phyloP scores from a whole-genome alignment of 2,329 filamentous ascomycete genomes.

The Botrytis tulipae region DNA sequence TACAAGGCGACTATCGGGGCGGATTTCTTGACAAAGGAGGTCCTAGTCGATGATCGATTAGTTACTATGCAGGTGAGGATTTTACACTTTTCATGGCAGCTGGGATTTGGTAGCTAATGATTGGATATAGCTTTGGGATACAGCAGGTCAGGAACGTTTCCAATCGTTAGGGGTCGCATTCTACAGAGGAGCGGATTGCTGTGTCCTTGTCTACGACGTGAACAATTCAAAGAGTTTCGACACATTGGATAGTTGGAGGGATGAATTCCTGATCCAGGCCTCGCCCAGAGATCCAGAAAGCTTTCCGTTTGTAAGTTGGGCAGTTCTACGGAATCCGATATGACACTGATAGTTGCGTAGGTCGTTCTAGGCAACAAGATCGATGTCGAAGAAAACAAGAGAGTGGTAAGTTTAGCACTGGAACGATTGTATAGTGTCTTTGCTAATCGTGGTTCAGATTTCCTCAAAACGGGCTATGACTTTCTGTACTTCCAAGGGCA shows the following conservation, averaged over 20 bases:
- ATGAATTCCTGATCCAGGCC: constrained; percentile 97
- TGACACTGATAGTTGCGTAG: constrained; percentile 45
- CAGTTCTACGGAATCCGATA: constrained; percentile 5
- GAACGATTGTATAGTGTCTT: neutral
- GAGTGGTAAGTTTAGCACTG: constrained; percentile 62
- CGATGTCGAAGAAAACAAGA: constrained; percentile 95
- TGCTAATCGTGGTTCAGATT: constrained; percentile 55
- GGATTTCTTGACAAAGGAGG: constrained; percentile 97
- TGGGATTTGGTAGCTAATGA: constrained; percentile 25
- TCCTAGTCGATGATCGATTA: constrained; percentile 91
- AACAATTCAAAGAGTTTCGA: constrained; percentile 99
- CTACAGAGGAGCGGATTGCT: constrained; percentile 96
- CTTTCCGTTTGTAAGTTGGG: constrained; percentile 84
- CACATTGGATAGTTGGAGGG: constrained; percentile 95
- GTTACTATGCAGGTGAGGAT: constrained; percentile 90
- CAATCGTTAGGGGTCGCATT: constrained; percentile 96
- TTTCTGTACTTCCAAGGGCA: constrained; percentile 96
- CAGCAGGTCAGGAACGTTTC: constrained; percentile 94
- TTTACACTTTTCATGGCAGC: neutral
- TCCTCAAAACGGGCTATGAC: constrained; percentile 94
- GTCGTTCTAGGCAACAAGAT: constrained; percentile 99
- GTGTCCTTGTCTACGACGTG: constrained; percentile 95
- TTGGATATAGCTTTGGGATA: constrained; percentile 86
- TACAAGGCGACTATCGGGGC: constrained; percentile 99
- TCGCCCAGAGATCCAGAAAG: constrained; percentile 94